These are phyloP conservation scores for Phytophthora cajani DNA, from an alignment of 352 stramenopile genomes.

Conservation along the genomic window DNA sequence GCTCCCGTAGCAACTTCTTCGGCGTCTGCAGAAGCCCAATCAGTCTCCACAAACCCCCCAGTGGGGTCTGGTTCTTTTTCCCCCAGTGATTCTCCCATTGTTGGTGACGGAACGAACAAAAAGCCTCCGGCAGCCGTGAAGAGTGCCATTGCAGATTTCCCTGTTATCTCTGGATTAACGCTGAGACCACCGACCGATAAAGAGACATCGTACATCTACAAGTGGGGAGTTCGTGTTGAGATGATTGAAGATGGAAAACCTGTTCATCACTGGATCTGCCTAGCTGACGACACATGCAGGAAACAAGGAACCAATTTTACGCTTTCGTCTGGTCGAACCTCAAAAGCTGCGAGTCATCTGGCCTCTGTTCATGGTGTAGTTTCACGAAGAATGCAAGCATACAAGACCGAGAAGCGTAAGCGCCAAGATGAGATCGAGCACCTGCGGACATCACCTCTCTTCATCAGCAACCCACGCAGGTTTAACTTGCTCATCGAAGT, in stretches of 20 bases:
- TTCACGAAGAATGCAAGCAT: neutral
- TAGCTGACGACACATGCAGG: neutral
- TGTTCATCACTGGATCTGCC: neutral
- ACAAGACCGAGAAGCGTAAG: neutral
- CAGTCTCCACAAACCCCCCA: too few relatives aligned
- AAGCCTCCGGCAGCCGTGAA: conserved; percentile 1
- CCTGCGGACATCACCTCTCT: neutral
- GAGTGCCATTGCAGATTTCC: neutral
- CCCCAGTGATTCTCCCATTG: too few relatives aligned
- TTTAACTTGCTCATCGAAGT: too few relatives aligned
- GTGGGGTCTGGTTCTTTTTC: too few relatives aligned
- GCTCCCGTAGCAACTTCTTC: too few relatives aligned
- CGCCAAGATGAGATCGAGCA: conserved; percentile 1
- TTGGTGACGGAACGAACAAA: neutral
- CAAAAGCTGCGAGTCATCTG: neutral
- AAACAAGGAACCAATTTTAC: neutral
- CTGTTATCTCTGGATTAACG: neutral
- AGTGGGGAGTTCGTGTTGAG: conserved; percentile 8
- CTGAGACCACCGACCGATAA: neutral
- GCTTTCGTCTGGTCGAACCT: conserved; percentile 1
- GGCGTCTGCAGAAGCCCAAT: too few relatives aligned
- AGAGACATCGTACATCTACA: conserved; percentile 6
- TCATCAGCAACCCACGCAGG: neutral
- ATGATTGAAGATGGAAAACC: neutral
- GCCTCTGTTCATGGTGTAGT: conserved; percentile 1